Conservation (phyloP, 176 grass and related monocot species). For the Rhynchospora tenuis region DNA sequence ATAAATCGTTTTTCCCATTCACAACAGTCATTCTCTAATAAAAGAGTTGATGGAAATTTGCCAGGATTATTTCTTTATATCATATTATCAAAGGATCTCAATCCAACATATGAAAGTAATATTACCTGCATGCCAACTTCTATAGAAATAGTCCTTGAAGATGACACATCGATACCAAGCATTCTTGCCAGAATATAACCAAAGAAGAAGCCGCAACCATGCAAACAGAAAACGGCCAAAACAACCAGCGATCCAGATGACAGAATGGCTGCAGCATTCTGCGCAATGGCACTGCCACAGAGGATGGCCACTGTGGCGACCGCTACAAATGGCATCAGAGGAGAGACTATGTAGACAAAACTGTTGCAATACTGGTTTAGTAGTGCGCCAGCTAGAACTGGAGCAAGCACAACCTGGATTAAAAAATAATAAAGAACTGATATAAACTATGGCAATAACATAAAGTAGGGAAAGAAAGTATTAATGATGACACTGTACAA, state of each 20-base stretch:
- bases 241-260: slow-evolving; percentile 66
- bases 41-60: background rate
- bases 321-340: slow-evolving; percentile 79
- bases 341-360: slow-evolving; percentile 62
- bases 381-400: slow-evolving; percentile 71
- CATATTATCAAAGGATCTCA: background rate
- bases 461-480: background rate
- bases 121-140: slow-evolving; percentile 98
- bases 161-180: slow-evolving; percentile 56
- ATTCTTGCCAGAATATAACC: slow-evolving; percentile 64
- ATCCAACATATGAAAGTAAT: background rate
- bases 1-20: background rate
- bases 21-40: background rate
- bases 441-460: background rate
- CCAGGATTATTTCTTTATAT: background rate
- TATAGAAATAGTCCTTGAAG: slow-evolving; percentile 73
- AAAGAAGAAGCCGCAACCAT: slow-evolving; percentile 78
- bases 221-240: slow-evolving; percentile 47
- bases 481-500: background rate
- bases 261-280: slow-evolving; percentile 76
- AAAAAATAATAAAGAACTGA: slow-evolving; percentile 9
- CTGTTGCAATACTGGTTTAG: slow-evolving; percentile 79
- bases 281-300: slow-evolving; percentile 83
- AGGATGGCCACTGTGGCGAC: slow-evolving; percentile 78
- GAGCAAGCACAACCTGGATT: slow-evolving; percentile 80